Evolutionary conservation across 2,329 filamentous ascomycete species (phyloP), one percentile per base, ranked within the genome.

Genomic region (Exophiala alcalophila): DNA sequence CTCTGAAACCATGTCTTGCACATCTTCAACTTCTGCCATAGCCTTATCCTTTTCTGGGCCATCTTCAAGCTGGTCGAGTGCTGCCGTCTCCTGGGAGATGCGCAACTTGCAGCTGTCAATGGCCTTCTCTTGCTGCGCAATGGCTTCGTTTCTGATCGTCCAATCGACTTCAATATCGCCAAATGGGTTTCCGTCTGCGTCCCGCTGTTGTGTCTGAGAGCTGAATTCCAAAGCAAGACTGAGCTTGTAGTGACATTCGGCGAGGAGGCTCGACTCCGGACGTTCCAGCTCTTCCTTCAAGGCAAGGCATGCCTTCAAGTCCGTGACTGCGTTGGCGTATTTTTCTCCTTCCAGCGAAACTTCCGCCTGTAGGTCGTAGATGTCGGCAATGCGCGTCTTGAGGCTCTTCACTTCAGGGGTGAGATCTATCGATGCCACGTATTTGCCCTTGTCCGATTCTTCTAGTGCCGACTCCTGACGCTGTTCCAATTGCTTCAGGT

Each of bases 291-390:
- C 76, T 56, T 86, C 69, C 66, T 94, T 94, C 58, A 94, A 78
- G 27, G 78, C 77, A 34, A 97, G 77, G 1, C 89, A 82, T 10
- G 83, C 79, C 56, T 81, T 81, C 38, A 87, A 81, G 65, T 98
- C 92, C 32, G 80, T 76, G 39, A 95, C 86, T n/a, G 92, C 91
- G 54, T 87, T 83, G 28, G 79, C 74, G 61, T 95, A 98, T 70
- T 85, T 83, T 67, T 97, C 92, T 56, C 92, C 95, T 69, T 98
- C 92, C 19, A 98, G 74, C n/a, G 86, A 94, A 50, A 98, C 96
- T 66, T 98, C 92, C 7, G 90, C 86, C 50, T 97, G 84, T 42
- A 95, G 77, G 62, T 96, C 90, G 63, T 96, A 88, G 6, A 88
- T 94, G 61, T 98, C 92, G 48, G 88, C 88, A 23, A 97, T 77